Conservation (phyloP, 495 filamentous ascomycete species). For the Cetradonia linearis region DNA sequence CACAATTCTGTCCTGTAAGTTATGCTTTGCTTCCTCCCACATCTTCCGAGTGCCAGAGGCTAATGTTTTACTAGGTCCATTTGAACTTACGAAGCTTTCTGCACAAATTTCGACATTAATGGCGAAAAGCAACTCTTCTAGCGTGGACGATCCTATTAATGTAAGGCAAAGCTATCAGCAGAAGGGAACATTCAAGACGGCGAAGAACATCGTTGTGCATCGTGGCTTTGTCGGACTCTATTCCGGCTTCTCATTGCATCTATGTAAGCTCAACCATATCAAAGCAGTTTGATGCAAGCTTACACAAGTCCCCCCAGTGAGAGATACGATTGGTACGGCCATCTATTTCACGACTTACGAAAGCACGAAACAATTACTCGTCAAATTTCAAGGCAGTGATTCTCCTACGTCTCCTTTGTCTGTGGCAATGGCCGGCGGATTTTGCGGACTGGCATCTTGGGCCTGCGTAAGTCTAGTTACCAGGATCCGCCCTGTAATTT, state of each 20-base stretch:
- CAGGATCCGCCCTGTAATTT: background rate
- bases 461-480: slow-evolving; percentile 50
- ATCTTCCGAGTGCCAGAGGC: background rate
- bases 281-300: background rate
- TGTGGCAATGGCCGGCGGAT: slow-evolving; percentile 61
- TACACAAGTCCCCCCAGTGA: slow-evolving; percentile 40
- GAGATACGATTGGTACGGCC: slow-evolving; percentile 69
- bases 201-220: slow-evolving; percentile 60
- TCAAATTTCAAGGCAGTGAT: slow-evolving; percentile 54
- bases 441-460: slow-evolving; percentile 76
- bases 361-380: slow-evolving; percentile 65
- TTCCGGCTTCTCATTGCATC: slow-evolving; percentile 64
- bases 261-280: slow-evolving; percentile 44
- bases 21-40: background rate
- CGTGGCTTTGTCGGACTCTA: slow-evolving; percentile 62
- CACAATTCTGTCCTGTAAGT: slow-evolving; percentile 65
- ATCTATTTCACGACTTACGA: slow-evolving; percentile 86
- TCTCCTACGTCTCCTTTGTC: slow-evolving; percentile 62
- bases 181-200: slow-evolving; percentile 65
- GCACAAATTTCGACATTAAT: slow-evolving; percentile 69
- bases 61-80: slow-evolving; percentile 47
- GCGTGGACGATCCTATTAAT: slow-evolving; percentile 47
- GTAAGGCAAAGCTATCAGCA: slow-evolving; percentile 65
- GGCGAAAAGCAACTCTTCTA: slow-evolving; percentile 46
- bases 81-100: slow-evolving; percentile 74